These are phyloP conservation scores for Cutaneotrichosporon arboriforme DNA, from an alignment of 1,284 basidiomycete genomes.

Conservation along the genomic window DNA sequence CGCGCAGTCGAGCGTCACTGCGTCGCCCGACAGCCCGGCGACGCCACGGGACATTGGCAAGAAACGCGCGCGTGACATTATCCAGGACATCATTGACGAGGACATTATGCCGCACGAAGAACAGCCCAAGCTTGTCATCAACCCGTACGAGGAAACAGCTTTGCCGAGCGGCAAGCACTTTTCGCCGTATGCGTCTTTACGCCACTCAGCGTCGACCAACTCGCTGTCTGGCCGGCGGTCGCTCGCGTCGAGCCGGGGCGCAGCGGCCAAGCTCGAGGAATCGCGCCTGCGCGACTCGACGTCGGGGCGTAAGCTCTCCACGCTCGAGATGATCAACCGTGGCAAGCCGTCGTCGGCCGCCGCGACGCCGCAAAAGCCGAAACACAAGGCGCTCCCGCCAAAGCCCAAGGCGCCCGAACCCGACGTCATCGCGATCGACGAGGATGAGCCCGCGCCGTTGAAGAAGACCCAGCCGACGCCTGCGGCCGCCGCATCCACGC, in stretches of 20 bases:
- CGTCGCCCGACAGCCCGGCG: neutral
- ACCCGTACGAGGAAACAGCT: slow-evolving; percentile 33
- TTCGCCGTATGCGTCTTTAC: slow-evolving; percentile 3
- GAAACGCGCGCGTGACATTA: slow-evolving; percentile 35
- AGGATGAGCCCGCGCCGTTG: neutral
- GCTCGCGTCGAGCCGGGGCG: slow-evolving; percentile 33
- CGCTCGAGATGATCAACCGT: slow-evolving; percentile 21
- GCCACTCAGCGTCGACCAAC: slow-evolving; percentile 7
- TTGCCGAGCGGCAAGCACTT: slow-evolving; percentile 7
- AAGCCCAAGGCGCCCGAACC: neutral
- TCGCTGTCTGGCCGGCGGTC: slow-evolving; percentile 10
- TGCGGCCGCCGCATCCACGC: neutral
- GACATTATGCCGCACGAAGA: slow-evolving; percentile 25
- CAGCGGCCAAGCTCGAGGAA: slow-evolving; percentile 35
- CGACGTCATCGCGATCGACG: slow-evolving; percentile 1
- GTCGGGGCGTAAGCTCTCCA: slow-evolving; percentile 12
- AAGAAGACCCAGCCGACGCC: slow-evolving; percentile 1
- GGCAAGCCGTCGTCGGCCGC: neutral
- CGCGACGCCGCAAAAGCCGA: slow-evolving; percentile 1
- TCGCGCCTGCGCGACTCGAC: slow-evolving; percentile 5
- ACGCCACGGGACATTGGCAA: slow-evolving; percentile 20
- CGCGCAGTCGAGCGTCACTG: slow-evolving; percentile 6
- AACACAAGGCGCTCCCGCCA: neutral
- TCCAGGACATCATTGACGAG: slow-evolving; percentile 34
- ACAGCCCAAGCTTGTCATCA: slow-evolving; percentile 30